Conservation (phyloP, 2,329 filamentous ascomycete genomes). For the Xylariaceae sp. region DNA sequence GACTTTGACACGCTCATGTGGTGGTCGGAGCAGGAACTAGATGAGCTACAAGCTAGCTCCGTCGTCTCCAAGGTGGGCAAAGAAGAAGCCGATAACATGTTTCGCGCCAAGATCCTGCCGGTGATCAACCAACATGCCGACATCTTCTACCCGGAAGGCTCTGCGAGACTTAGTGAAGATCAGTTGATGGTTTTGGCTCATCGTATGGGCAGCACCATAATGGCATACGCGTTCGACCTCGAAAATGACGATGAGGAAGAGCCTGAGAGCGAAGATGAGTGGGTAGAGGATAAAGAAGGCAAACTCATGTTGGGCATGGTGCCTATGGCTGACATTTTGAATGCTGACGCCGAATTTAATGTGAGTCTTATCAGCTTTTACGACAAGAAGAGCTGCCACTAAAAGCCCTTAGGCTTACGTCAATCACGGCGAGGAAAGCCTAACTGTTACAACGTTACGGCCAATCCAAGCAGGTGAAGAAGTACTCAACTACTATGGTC, state of each 20-base stretch:
- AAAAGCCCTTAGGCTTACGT: conserved; percentile 50
- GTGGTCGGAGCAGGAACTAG: conserved; percentile 73
- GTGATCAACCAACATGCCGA: conserved; percentile 48
- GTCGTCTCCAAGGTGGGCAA: conserved; percentile 78
- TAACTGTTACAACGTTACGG: conserved; percentile 74
- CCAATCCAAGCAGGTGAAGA: conserved; percentile 72
- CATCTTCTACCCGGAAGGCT: conserved; percentile 48
- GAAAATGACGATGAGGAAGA: conserved; percentile 55
- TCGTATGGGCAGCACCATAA: conserved; percentile 83
- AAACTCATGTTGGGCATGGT: conserved; percentile 78
- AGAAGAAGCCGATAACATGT: conserved; percentile 69
- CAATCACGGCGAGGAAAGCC: conserved; percentile 54
- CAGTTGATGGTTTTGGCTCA: conserved; percentile 63
- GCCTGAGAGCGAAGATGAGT: conserved; percentile 63
- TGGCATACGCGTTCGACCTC: conserved; percentile 91
- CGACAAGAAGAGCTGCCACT: not conserved
- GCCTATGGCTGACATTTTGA: conserved; percentile 86
- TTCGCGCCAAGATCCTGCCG: conserved; percentile 58
- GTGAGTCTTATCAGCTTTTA: conserved; percentile 45
- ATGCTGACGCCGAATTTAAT: conserved; percentile 87
- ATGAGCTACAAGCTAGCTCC: conserved; percentile 74
- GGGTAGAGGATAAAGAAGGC: conserved; percentile 65
- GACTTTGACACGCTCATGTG: conserved; percentile 88
- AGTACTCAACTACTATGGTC: conserved; percentile 87
- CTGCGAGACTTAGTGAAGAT: conserved; percentile 43